Evolutionary conservation across 2,329 filamentous ascomycete species (phyloP).

Genomic region (Pseudogymnoascus sp.): DNA sequence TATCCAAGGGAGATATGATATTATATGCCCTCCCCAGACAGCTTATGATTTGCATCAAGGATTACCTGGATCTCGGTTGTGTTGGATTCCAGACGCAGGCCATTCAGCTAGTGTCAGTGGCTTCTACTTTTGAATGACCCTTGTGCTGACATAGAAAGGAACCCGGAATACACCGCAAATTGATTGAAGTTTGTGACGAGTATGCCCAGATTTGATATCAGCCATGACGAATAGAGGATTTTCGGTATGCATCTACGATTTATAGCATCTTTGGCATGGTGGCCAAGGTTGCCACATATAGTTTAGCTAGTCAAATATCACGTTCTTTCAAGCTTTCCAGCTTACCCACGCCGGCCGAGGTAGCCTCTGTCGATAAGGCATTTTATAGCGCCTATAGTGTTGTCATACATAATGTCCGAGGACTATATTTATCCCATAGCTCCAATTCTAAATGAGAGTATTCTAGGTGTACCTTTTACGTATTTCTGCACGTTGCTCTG

Average conservation of each 20-base stretch:
- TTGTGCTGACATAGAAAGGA: conserved; percentile 1
- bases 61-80: conserved; percentile 30
- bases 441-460: no score
- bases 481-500: no score
- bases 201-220: conserved; percentile 16
- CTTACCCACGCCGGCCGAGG: no score
- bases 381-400: no score
- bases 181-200: conserved; percentile 7
- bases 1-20: conserved; percentile 39
- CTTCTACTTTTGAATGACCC: background rate
- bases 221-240: background rate
- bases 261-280: background rate
- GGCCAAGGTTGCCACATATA: background rate
- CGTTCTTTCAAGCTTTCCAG: background rate
- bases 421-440: no score
- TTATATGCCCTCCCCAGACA: conserved; percentile 36
- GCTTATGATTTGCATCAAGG: conserved; percentile 36
- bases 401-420: no score
- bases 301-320: background rate
- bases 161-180: conserved; percentile 7
- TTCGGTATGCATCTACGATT: background rate
- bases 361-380: no score
- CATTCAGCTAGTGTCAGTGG: conserved; percentile 9
- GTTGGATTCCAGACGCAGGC: conserved; percentile 1
- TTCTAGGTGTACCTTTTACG: no score